Conservation (phyloP, 306 rosid species). For the Begonia loranthoides region DNA sequence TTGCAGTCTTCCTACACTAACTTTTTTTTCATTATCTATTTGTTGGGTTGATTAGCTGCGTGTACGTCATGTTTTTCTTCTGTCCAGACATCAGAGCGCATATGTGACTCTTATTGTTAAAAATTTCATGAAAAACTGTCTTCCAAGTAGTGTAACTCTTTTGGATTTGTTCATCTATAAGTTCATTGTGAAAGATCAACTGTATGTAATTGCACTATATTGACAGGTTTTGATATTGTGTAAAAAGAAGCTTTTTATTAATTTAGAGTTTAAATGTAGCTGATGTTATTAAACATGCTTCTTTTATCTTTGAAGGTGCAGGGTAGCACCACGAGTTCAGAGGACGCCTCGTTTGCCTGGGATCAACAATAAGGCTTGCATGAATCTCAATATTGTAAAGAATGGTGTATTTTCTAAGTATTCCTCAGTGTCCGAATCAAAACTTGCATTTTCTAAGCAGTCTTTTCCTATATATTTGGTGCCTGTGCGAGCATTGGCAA, state of each 20-base stretch:
- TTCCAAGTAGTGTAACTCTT: too few relatives aligned
- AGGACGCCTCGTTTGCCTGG: slow-evolving; percentile 34
- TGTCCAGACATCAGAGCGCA: background rate
- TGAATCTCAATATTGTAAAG: slow-evolving; percentile 23
- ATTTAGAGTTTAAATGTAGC: background rate
- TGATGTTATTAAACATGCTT: background rate
- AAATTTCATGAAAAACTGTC: too few relatives aligned
- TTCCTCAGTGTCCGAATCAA: slow-evolving; percentile 33
- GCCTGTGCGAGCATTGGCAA: slow-evolving; percentile 52
- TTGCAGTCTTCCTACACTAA: too few relatives aligned
- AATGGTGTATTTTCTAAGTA: slow-evolving; percentile 20
- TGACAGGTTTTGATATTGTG: too few relatives aligned
- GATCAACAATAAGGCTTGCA: slow-evolving; percentile 26
- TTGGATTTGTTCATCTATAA: too few relatives aligned
- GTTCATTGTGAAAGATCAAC: too few relatives aligned
- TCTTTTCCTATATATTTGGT: slow-evolving; percentile 32
- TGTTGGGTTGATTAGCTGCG: too few relatives aligned
- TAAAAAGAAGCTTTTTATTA: too few relatives aligned
- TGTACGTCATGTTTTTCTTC: background rate
- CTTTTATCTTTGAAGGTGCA: slow-evolving; percentile 21
- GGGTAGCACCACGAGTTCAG: slow-evolving; percentile 46
- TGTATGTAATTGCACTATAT: too few relatives aligned
- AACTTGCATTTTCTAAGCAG: slow-evolving; percentile 34
- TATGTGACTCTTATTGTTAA: too few relatives aligned
- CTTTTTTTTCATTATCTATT: background rate